Evolutionary conservation across 257 asterid genomes (phyloP).

Genomic region (Lithospermum erythrorhizon): DNA sequence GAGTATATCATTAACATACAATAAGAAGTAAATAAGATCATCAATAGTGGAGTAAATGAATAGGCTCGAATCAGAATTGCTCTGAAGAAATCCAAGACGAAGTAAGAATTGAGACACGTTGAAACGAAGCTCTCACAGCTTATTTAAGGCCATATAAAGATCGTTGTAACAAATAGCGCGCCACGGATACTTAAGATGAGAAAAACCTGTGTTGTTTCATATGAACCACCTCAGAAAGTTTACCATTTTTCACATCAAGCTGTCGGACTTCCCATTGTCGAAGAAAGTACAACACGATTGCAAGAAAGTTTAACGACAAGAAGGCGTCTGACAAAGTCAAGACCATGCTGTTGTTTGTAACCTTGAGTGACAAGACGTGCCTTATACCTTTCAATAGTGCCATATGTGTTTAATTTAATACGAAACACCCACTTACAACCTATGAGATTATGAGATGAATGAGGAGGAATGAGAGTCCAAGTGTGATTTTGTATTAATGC

Average conservation of each 20-base stretch:
- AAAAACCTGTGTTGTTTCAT: not conserved
- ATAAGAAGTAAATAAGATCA: too few species aligned
- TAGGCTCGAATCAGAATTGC: not conserved
- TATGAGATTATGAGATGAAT: not conserved
- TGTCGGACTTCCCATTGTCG: not conserved
- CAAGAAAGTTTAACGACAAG: not conserved
- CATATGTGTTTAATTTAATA: not conserved
- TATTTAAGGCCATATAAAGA: not conserved
- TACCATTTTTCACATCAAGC: not conserved
- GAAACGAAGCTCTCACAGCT: not conserved
- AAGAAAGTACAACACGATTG: not conserved
- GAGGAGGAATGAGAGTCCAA: constrained; percentile 1
- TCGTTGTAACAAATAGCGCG: not conserved
- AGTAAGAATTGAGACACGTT: not conserved
- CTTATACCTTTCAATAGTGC: not conserved
- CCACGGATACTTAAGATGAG: not conserved
- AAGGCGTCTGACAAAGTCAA: not conserved
- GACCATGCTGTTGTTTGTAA: not conserved
- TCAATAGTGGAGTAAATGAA: not conserved
- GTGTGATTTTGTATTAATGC: not conserved
- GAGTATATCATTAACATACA: not conserved
- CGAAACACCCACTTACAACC: not conserved
- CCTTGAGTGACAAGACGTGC: not conserved
- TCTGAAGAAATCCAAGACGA: not conserved
- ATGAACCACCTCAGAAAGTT: not conserved